phyloP scores from a whole-genome alignment of 352 stramenopile genomes.

The Globisporangium megalacanthum region DNA sequence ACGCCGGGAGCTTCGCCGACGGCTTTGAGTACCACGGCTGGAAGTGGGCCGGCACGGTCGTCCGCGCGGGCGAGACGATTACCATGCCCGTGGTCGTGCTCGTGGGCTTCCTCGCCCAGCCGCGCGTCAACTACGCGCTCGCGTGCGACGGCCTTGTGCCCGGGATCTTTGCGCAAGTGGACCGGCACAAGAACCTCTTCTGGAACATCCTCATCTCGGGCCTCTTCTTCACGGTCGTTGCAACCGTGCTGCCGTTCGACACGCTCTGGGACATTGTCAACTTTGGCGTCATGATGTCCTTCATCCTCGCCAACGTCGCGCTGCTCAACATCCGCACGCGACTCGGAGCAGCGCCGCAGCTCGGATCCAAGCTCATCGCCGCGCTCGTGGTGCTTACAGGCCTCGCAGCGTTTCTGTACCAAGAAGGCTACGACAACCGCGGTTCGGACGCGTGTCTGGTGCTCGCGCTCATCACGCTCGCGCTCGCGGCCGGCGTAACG shows the following conservation, averaged over 20 bases:
- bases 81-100: conserved; percentile 94
- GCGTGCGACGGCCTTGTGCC: conserved; percentile 91
- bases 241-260: conserved; percentile 72
- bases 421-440: conserved; percentile 63
- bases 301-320: conserved; percentile 79
- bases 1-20: conserved; percentile 23
- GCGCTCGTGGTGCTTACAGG: conserved; percentile 31
- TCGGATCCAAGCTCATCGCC: conserved; percentile 34
- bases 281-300: conserved; percentile 86
- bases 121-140: conserved; percentile 90
- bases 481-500: conserved; percentile 18
- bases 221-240: conserved; percentile 56
- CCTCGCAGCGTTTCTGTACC: conserved; percentile 55
- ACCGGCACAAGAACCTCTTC: conserved; percentile 79
- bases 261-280: conserved; percentile 85
- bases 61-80: conserved; percentile 51
- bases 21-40: conserved; percentile 36
- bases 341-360: conserved; percentile 38
- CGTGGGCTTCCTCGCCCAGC: conserved; percentile 90
- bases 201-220: conserved; percentile 68
- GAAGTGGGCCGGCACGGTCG: conserved; percentile 45
- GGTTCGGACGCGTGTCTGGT: conserved; percentile 25
- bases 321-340: conserved; percentile 71
- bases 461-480: conserved; percentile 44
- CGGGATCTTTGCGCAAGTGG: conserved; percentile 83